Evolutionary conservation across 192 early-diverging fungal genomes (phyloP).

Genomic region (Podochytrium sp.): DNA sequence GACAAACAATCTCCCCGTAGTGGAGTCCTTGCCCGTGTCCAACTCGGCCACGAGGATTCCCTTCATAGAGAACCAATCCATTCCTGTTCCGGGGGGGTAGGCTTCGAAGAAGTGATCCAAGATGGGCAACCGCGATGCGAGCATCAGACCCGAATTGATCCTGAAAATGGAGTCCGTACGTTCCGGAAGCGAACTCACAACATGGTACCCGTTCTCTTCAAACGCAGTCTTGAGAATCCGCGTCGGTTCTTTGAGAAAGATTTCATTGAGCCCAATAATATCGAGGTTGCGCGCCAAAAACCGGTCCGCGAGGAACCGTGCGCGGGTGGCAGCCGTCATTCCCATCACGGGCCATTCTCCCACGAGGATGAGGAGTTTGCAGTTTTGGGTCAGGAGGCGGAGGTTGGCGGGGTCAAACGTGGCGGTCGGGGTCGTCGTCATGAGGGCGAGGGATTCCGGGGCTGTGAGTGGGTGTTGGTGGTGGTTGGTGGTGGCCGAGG

Average conservation of each 20-base stretch:
- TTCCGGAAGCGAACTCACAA: background rate
- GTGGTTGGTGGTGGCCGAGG: background rate
- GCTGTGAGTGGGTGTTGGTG: background rate
- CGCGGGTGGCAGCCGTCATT: background rate
- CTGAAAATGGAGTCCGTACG: background rate
- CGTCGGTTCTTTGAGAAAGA: constrained; percentile 5
- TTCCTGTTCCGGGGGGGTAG: background rate
- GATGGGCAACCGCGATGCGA: background rate
- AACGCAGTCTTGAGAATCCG: background rate
- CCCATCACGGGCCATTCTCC: constrained; percentile 8
- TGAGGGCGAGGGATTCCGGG: background rate
- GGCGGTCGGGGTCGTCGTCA: background rate
- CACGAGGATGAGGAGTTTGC: constrained; percentile 1
- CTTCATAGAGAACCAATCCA: background rate
- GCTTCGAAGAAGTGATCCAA: background rate
- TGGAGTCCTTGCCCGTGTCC: background rate
- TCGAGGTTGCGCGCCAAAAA: background rate
- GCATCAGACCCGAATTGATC: background rate
- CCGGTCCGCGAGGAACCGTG: background rate
- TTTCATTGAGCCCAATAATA: background rate
- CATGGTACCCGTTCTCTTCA: constrained; percentile 7
- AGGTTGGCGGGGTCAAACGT: background rate
- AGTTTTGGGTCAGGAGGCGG: constrained; percentile 3
- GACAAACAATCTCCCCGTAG: background rate
- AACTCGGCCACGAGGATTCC: background rate